Base-by-base conservation (phyloP, 2,329 filamentous ascomycete species). In the Ceratocystis alfenasii region DNA sequence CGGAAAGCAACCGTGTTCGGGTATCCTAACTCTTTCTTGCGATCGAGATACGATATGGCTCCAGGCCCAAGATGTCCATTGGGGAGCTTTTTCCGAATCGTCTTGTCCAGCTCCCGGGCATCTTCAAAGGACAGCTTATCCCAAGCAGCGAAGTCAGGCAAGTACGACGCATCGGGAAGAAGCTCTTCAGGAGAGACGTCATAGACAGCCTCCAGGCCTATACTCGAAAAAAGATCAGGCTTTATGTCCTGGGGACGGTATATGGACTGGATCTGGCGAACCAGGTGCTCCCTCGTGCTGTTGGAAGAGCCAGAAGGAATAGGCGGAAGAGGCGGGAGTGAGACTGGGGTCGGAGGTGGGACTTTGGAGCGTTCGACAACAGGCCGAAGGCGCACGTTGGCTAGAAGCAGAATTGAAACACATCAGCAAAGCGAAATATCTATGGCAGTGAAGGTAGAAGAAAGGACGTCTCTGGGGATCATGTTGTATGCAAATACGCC, bases 1-100 rank as follows among this genome's bases (percentile, higher is more conserved):
- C 83, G 80, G 71, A 85, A 87, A 6, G 84, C 84, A 50, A 80
- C 76, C 53, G 81, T 78, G 68, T 87, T 87, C 28, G 75, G 70
- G 64, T 79, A 78, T 17, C 78, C 79, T 6, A 87, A 77, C 74
- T 87, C 83, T 46, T 76, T 78, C 69, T 78, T 78, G 64, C 83
- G 81, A 68, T 87, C 84, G 8, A 81, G 72, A 69, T 85, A 87
- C 50, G 79, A 78, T 65, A 80, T 78, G 62, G 80, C 80, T 46
- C 84, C 83, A 1, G 84, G 84, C 1, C 82, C 83, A 22, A 76
- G 70, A 65, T 77, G 80, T 28, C 81, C 81, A 65, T 81, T 84
- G 69, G 76, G 80, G 60, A 87, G 73, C 3, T 74, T 77, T 33
- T 69, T 74, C 20, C 78, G 77, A 22, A 82, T 81, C 46, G 76